phyloP scores from a whole-genome alignment of 768 basidiomycete species.

The Dacryopinax primogenitus region DNA sequence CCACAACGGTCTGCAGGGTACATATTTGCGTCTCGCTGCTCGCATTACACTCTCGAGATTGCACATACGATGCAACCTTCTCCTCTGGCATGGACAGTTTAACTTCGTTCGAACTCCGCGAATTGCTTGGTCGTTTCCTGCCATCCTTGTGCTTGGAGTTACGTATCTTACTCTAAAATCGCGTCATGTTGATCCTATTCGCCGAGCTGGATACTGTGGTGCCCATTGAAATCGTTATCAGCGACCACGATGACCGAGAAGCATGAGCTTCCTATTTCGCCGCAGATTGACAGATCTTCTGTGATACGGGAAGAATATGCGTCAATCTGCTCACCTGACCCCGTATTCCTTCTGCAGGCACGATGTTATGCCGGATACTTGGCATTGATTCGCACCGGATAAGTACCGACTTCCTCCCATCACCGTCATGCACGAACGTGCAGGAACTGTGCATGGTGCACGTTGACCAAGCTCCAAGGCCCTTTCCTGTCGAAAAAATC shows the following conservation, averaged over 20 bases:
- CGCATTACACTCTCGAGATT: too few species aligned
- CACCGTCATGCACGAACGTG: neutral
- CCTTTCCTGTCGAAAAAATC: too few species aligned
- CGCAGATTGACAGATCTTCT: neutral
- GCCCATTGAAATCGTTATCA: neutral
- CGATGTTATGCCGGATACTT: neutral
- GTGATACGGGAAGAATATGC: neutral
- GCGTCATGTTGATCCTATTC: neutral
- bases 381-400: neutral
- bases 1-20: too few species aligned
- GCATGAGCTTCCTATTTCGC: slow-evolving; percentile 1
- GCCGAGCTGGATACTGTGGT: neutral
- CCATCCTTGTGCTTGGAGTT: neutral
- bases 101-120: neutral
- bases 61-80: too few species aligned
- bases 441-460: neutral
- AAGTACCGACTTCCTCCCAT: neutral
- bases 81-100: too few species aligned
- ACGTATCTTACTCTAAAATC: neutral
- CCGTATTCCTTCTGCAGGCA: neutral
- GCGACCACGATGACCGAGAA: neutral
- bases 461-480: too few species aligned
- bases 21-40: neutral
- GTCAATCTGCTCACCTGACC: neutral
- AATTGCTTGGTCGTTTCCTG: neutral